Percentiles rank a stretch among this genome's conserved stretches.
Conservation (phyloP, 2,329 filamentous ascomycete species). For the Cercospora nicotianae region DNA sequence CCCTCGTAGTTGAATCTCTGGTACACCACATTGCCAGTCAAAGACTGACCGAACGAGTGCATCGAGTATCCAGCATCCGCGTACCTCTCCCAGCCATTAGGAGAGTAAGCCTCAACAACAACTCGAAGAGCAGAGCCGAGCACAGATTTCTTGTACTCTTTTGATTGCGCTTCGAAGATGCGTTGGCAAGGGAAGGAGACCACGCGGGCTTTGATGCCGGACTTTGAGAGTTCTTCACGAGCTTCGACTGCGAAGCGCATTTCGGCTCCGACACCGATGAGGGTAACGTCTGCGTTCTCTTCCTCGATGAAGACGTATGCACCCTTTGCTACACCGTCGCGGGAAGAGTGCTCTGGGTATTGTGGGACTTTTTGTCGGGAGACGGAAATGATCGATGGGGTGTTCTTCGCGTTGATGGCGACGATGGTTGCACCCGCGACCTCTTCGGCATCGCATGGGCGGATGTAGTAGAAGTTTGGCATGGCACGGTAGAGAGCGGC, state of each 20-base stretch:
- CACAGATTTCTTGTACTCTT: slow-evolving; percentile 50
- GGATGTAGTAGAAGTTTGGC: slow-evolving; percentile 43
- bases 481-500: slow-evolving; percentile 41
- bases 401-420: slow-evolving; percentile 43
- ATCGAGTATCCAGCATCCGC: slow-evolving; percentile 58
- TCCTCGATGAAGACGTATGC: slow-evolving; percentile 47
- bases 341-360: slow-evolving; percentile 39
- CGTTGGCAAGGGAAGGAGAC: slow-evolving; percentile 54
- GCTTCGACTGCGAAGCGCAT: slow-evolving; percentile 50
- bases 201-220: slow-evolving; percentile 48
- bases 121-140: slow-evolving; percentile 47
- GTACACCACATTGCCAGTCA: slow-evolving; percentile 57
- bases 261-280: slow-evolving; percentile 55
- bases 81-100: slow-evolving; percentile 62
- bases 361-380: slow-evolving; percentile 47
- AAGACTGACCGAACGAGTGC: slow-evolving; percentile 56
- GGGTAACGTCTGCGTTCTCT: slow-evolving; percentile 44
- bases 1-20: slow-evolving; percentile 58
- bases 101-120: slow-evolving; percentile 61
- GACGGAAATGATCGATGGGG: slow-evolving; percentile 48
- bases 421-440: slow-evolving; percentile 46
- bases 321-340: slow-evolving; percentile 43
- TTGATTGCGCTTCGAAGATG: slow-evolving; percentile 50
- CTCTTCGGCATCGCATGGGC: slow-evolving; percentile 41
- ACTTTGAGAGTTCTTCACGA: slow-evolving; percentile 38